phyloP scores from a whole-genome alignment of 2,329 filamentous ascomycete species.

The Talaromyces sp. region DNA sequence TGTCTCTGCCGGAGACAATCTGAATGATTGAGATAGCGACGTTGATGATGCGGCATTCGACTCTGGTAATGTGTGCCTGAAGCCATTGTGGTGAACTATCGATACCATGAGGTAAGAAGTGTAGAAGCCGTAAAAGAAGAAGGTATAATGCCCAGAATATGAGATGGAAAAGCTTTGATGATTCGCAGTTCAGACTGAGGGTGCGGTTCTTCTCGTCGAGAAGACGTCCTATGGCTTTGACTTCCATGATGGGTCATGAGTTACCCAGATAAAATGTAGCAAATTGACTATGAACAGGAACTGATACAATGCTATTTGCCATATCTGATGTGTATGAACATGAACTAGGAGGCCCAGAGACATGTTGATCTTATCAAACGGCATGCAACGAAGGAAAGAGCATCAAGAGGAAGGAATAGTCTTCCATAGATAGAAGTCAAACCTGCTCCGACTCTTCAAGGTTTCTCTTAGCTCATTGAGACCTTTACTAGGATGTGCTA shows the following conservation, averaged over 20 bases:
- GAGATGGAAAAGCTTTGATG: slow-evolving; percentile 12
- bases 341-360: background rate
- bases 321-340: slow-evolving; percentile 4
- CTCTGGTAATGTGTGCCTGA: background rate
- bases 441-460: background rate
- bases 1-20: background rate
- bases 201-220: slow-evolving; percentile 8
- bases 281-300: background rate
- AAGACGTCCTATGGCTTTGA: background rate
- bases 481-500: background rate
- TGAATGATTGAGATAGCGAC: slow-evolving; percentile 13
- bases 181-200: slow-evolving; percentile 7
- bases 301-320: background rate
- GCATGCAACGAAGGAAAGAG: background rate
- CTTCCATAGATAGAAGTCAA: background rate
- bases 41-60: slow-evolving; percentile 11
- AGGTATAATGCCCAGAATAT: slow-evolving; percentile 6
- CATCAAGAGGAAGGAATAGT: background rate
- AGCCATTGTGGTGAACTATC: background rate
- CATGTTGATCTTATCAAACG: background rate
- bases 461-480: background rate
- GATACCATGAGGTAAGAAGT: background rate
- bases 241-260: slow-evolving; percentile 10
- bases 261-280: background rate
- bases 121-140: slow-evolving; percentile 8